Base-by-base conservation (phyloP, 192 early-diverging fungal genomes). In the Thamnidium elegans region DNA sequence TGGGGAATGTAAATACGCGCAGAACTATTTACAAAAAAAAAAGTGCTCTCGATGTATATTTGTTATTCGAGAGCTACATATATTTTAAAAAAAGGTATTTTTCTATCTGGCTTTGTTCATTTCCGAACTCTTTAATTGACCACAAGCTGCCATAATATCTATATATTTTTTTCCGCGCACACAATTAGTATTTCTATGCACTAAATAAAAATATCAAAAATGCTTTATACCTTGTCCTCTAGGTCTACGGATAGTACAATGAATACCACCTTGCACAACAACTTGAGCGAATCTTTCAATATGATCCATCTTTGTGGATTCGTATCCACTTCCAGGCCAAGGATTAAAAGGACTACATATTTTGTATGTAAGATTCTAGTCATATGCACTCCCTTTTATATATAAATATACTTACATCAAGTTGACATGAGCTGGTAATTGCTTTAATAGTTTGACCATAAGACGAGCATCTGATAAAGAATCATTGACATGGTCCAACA, bases 401-500 rank as follows among this genome's bases (percentile, higher is more conserved):
- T 55, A 7, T 36, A 5, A 19, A 39, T 14, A 39, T 2, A 50
- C 76, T 68, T 76, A 77, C 75, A 90, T 90, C 9, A 90, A 62
- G 63, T 90, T 90, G 7, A 95, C 87, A 72, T 93, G 92, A 1
- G 88, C 76, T 17, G 89, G 88, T 10, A 90, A 68, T 31, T 78
- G 69, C 32, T 74, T 81, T 34, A 95, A 59, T 52, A 93, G 70
- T 32, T 77, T 66, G 1, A 84, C 85, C 7, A 95, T 70, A 26
- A 81, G 76, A n/a, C 74, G 71, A 17, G 94, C 94, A 55, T 92
- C 86, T 3, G 65, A 64, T 6, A 83, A 66, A 0, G 81, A 81
- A 62, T 95, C 94, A 66, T 95, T 95, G n/a, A 95, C 84, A 50
- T 81, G 84, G 42, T 88, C 80, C 55, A 95, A 79, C 94, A 95